A percentile compares a stretch with the other conserved stretches of the same genome.
Evolutionary conservation across 2,329 filamentous ascomycete genomes (phyloP).

Genomic region (Cercospora brassicicola): DNA sequence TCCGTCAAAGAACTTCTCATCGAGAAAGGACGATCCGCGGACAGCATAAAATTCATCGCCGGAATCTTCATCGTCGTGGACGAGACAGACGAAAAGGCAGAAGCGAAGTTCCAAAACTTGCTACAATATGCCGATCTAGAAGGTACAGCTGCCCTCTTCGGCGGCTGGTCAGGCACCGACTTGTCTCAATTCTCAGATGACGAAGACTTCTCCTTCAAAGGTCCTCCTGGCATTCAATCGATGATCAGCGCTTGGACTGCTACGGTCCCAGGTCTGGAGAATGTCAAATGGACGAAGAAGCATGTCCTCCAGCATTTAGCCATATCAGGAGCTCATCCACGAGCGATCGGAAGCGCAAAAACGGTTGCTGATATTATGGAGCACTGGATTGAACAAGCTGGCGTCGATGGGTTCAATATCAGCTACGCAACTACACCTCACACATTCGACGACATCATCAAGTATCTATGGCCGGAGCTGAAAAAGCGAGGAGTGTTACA

Average conservation of each 20-base stretch:
- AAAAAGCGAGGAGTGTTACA: slow-evolving; percentile 39
- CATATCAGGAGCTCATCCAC: slow-evolving; percentile 45
- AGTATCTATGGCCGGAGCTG: slow-evolving; percentile 42
- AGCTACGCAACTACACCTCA: slow-evolving; percentile 49
- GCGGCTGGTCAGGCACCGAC: slow-evolving; percentile 51
- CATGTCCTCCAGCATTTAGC: slow-evolving; percentile 46
- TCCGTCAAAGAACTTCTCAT: slow-evolving; percentile 45
- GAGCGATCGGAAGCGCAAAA: slow-evolving; percentile 43
- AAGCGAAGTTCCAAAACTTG: slow-evolving; percentile 46
- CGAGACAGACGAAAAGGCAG: slow-evolving; percentile 48
- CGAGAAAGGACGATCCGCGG: slow-evolving; percentile 43
- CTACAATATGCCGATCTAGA: slow-evolving; percentile 48
- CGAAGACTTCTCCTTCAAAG: slow-evolving; percentile 47
- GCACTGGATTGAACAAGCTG: slow-evolving; percentile 47
- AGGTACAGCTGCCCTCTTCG: slow-evolving; percentile 49
- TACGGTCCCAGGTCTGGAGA: slow-evolving; percentile 45
- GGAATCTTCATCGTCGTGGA: slow-evolving; percentile 48
- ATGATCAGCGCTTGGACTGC: slow-evolving; percentile 50
- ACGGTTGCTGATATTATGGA: slow-evolving; percentile 51
- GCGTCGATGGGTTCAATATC: slow-evolving; percentile 48
- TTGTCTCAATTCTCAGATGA: slow-evolving; percentile 47
- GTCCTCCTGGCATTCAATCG: slow-evolving; percentile 45
- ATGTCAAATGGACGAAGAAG: slow-evolving; percentile 49
- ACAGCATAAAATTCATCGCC: slow-evolving; percentile 47
- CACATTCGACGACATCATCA: slow-evolving; percentile 42